A percentile compares a stretch with the other conserved stretches of the same genome.
Conservation (phyloP, 2,329 filamentous ascomycete genomes). For the Fusarium burgessii region DNA sequence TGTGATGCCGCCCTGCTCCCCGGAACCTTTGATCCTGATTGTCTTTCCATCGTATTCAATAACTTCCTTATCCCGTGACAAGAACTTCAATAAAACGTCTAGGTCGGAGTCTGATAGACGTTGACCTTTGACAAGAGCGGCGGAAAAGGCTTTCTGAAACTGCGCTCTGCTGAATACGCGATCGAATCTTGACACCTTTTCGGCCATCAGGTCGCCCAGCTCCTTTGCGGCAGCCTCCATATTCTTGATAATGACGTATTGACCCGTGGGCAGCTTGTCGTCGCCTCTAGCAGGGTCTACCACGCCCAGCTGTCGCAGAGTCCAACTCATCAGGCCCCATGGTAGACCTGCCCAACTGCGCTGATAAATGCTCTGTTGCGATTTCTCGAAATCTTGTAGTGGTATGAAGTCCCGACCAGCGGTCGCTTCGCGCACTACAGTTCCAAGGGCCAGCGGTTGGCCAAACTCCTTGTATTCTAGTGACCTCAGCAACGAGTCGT, state of each 20-base stretch:
- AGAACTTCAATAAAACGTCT: constrained; percentile 75
- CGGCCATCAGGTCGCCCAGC: constrained; percentile 60
- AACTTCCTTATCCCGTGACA: constrained; percentile 73
- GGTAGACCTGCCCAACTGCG: constrained; percentile 76
- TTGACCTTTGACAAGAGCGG: constrained; percentile 61
- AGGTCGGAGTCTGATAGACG: constrained; percentile 73
- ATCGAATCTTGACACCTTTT: constrained; percentile 67
- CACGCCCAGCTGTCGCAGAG: constrained; percentile 76
- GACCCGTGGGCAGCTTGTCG: constrained; percentile 69
- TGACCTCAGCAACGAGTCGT: constrained; percentile 74
- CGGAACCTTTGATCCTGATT: constrained; percentile 76
- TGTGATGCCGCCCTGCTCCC: constrained; percentile 69
- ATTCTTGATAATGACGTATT: constrained; percentile 75
- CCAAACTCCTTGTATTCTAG: constrained; percentile 84
- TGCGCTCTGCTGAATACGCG: constrained; percentile 74
- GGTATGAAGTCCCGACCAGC: constrained; percentile 76
- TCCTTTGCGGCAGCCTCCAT: constrained; percentile 69
- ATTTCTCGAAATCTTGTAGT: constrained; percentile 73
- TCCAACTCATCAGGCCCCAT: constrained; percentile 80
- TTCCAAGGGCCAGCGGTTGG: constrained; percentile 81
- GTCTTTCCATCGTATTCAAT: constrained; percentile 73
- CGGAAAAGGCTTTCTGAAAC: constrained; percentile 70
- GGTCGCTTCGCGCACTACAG: constrained; percentile 81
- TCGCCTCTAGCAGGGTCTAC: constrained; percentile 59
- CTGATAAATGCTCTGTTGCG: constrained; percentile 78